Evolutionary conservation across 2,329 filamentous ascomycete species (phyloP), one percentile per base, ranked within the genome.

Genomic region (Tolypocladium sp.): DNA sequence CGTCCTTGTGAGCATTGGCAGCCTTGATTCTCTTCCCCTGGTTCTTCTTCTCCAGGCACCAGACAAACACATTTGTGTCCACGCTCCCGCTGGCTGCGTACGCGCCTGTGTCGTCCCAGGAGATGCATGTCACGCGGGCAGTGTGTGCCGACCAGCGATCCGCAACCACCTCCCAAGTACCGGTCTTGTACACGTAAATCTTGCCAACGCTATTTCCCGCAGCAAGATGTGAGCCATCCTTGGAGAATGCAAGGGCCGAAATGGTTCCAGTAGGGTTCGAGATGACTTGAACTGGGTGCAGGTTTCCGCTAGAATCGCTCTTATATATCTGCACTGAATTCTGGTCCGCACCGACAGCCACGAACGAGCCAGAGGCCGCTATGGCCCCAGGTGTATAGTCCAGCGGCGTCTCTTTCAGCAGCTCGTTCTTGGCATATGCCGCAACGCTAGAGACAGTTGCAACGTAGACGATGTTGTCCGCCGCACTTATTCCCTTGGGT

Each of bases 1-100:
- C 94, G 69, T 97, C 94, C 76, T 97, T 97, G 77, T 99, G 94
- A 56, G 93, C 92, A 69, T 96, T 96, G 27, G 86, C 76, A 17
- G 86, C 88, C 77, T 94, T 93, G 65, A 95, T 83, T 65, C 93
- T 83, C 73, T 90, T 90, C 2, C 91, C 92, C 0, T 93, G 93
- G 67, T 90, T 88, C 62, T 75, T 81, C 70, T 91, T 90, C 44
- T 78, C 80, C 59, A 97, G 74, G 71, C 91, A 96, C 91, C 94
- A 99, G 37, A 96, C 86, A 70, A 91, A 92, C 25, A 99, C 83
- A 68, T 96, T 92, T 0, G 93, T 97, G 71, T 99, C 94, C 56
- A 99, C 77, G 53, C 86, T 88, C 15, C 92, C 93, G 70, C 90
- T 96, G 25, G 86, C 91, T 3, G 92, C 87, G 70, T 92, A 89